phyloP scores from a whole-genome alignment of 2,329 filamentous ascomycete genomes.

The Aspergillus ruber region DNA sequence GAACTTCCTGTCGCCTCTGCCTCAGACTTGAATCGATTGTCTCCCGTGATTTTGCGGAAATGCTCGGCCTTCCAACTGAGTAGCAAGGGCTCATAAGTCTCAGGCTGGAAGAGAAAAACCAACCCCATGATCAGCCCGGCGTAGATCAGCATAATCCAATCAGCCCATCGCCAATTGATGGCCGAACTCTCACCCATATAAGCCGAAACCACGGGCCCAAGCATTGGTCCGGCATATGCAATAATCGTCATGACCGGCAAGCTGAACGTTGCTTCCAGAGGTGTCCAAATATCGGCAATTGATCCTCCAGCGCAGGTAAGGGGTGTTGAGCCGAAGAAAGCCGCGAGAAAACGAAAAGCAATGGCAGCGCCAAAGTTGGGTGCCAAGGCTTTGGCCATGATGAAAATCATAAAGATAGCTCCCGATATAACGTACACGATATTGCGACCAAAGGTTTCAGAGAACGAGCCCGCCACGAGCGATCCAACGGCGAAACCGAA shows the following conservation, averaged over 20 bases:
- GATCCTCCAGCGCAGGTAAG: slow-evolving; percentile 41
- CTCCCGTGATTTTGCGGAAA: slow-evolving; percentile 34
- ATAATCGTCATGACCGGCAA: slow-evolving; percentile 46
- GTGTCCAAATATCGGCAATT: slow-evolving; percentile 41
- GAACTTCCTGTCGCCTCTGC: slow-evolving; percentile 33
- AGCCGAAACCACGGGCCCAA: slow-evolving; percentile 13
- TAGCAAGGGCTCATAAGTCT: slow-evolving; percentile 43
- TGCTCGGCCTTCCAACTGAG: slow-evolving; percentile 38
- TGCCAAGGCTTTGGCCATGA: slow-evolving; percentile 42
- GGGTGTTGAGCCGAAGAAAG: slow-evolving; percentile 40
- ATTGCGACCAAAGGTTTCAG: slow-evolving; percentile 45
- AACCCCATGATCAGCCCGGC: slow-evolving; percentile 26
- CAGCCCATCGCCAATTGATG: slow-evolving; percentile 32
- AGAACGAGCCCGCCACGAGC: slow-evolving; percentile 44
- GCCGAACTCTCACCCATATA: slow-evolving; percentile 7
- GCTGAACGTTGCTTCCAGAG: slow-evolving; percentile 41
- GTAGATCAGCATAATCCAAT: slow-evolving; percentile 40
- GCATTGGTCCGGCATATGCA: slow-evolving; percentile 28
- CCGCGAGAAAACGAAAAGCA: slow-evolving; percentile 45
- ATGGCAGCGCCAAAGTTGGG: slow-evolving; percentile 45
- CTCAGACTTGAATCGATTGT: slow-evolving; percentile 42
- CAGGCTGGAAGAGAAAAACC: slow-evolving; percentile 41
- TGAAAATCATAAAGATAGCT: slow-evolving; percentile 41
- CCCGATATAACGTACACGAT: slow-evolving; percentile 44
- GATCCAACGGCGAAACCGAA: slow-evolving; percentile 45